These are phyloP conservation scores for Naganishia sp. DNA, from an alignment of 1,284 basidiomycete species.

Conservation along the genomic window DNA sequence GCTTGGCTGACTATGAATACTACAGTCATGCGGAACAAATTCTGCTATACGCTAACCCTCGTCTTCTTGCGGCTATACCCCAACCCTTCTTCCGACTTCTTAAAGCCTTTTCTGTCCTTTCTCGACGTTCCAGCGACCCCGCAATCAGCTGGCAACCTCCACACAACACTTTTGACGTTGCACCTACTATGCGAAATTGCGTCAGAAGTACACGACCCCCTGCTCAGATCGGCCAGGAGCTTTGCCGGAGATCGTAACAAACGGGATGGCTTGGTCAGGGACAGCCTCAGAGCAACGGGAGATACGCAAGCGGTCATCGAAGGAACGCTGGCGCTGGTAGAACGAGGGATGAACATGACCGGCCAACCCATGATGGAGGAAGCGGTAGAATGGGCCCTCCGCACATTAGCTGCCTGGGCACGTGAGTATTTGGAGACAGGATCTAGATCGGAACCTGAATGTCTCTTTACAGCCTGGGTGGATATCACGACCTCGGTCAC, in stretches of 20 bases:
- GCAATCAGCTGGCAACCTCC: slow-evolving; percentile 59
- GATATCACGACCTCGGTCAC: slow-evolving; percentile 96
- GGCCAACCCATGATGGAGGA: slow-evolving; percentile 66
- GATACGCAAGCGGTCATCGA: slow-evolving; percentile 87
- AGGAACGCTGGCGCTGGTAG: slow-evolving; percentile 79
- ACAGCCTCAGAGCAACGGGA: slow-evolving; percentile 77
- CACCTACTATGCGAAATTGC: slow-evolving; percentile 87
- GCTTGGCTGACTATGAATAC: slow-evolving; percentile 1
- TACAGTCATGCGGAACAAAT: slow-evolving; percentile 74
- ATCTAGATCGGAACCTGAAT: not conserved
- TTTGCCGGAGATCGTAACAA: slow-evolving; percentile 69
- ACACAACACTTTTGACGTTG: slow-evolving; percentile 81
- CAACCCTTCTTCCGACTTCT: slow-evolving; percentile 47
- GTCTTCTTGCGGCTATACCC: slow-evolving; percentile 79
- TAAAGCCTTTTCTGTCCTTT: slow-evolving; percentile 55
- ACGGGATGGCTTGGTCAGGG: slow-evolving; percentile 79
- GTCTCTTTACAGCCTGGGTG: slow-evolving; percentile 75
- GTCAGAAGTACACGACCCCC: slow-evolving; percentile 85
- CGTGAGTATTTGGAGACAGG: slow-evolving; percentile 62
- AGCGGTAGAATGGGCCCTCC: slow-evolving; percentile 81
- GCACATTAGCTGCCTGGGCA: slow-evolving; percentile 90
- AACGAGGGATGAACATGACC: slow-evolving; percentile 65
- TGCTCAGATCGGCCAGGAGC: slow-evolving; percentile 77
- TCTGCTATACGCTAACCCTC: slow-evolving; percentile 93
- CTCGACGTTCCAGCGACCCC: slow-evolving; percentile 49